Percentiles rank a stretch among this genome's conserved stretches.
These are phyloP conservation scores for Alternaria burnsii DNA, from an alignment of 2,329 filamentous ascomycete species.

Conservation along the genomic window DNA sequence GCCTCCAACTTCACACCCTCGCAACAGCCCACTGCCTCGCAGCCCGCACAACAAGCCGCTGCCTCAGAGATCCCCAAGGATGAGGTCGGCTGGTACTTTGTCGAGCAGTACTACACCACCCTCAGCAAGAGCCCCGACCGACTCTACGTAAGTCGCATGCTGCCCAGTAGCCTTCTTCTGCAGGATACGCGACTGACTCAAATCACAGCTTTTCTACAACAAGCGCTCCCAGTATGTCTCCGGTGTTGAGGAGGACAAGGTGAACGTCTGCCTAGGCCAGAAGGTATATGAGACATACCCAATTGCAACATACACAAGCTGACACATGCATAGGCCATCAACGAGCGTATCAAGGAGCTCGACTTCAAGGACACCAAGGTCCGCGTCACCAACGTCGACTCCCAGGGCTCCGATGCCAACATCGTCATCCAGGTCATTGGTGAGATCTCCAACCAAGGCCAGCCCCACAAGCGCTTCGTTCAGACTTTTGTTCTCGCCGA, in stretches of 20 bases:
- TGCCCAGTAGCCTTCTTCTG: background rate
- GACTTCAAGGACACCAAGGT: constrained; percentile 99
- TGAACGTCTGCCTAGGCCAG: constrained; percentile 85
- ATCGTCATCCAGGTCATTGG: constrained; percentile 99
- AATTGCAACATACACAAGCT: constrained; percentile 1
- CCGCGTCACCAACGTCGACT: constrained; percentile 96
- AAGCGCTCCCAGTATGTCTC: constrained; percentile 96
- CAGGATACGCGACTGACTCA: constrained; percentile 29
- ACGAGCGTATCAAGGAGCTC: constrained; percentile 90
- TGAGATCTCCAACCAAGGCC: constrained; percentile 93
- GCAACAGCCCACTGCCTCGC: constrained; percentile 39
- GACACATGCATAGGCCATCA: constrained; percentile 73
- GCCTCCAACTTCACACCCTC: constrained; percentile 37
- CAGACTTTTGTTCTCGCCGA: constrained; percentile 97
- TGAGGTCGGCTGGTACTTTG: constrained; percentile 99
- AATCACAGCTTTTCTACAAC: constrained; percentile 81
- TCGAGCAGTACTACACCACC: constrained; percentile 99
- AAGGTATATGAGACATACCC: constrained; percentile 67
- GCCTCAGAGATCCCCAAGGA: constrained; percentile 73
- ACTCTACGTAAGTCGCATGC: constrained; percentile 68
- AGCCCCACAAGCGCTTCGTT: constrained; percentile 92
- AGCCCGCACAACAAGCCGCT: constrained; percentile 38
- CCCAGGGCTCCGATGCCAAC: constrained; percentile 88
- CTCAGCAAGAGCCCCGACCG: constrained; percentile 93
- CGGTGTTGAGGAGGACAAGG: constrained; percentile 87